A percentile compares a stretch with the other conserved stretches of the same genome.
Conservation (phyloP, 345 rosid genomes). For the Melaleuca quinquenervia region DNA sequence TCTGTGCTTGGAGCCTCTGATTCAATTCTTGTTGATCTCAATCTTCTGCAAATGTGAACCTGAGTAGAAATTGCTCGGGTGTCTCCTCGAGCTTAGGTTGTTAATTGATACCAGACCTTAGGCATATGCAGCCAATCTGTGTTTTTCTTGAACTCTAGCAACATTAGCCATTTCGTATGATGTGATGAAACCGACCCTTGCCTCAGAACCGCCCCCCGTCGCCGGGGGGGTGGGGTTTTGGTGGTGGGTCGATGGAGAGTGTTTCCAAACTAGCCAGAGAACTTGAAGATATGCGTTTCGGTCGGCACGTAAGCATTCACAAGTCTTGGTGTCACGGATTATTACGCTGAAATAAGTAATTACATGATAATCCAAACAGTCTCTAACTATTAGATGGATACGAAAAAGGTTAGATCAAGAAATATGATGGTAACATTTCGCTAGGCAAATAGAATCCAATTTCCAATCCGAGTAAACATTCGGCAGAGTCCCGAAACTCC, state of each 20-base stretch:
- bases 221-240: too few species aligned
- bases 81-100: not conserved
- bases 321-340: not conserved
- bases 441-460: not conserved
- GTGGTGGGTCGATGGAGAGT: too few species aligned
- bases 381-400: not conserved
- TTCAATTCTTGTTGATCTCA: not conserved
- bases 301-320: not conserved
- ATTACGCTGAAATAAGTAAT: not conserved
- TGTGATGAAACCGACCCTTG: not conserved
- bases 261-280: not conserved
- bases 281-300: not conserved
- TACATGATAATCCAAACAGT: not conserved
- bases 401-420: not conserved
- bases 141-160: not conserved
- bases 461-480: not conserved
- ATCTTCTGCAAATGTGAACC: not conserved
- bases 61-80: not conserved
- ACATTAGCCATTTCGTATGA: not conserved
- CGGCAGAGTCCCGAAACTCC: not conserved
- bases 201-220: too few species aligned
- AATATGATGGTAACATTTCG: not conserved
- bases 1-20: not conserved
- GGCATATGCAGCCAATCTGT: not conserved
- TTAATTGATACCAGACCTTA: not conserved